Evolutionary conservation across 768 basidiomycete species (phyloP).

Genomic region (Russula olivacea): DNA sequence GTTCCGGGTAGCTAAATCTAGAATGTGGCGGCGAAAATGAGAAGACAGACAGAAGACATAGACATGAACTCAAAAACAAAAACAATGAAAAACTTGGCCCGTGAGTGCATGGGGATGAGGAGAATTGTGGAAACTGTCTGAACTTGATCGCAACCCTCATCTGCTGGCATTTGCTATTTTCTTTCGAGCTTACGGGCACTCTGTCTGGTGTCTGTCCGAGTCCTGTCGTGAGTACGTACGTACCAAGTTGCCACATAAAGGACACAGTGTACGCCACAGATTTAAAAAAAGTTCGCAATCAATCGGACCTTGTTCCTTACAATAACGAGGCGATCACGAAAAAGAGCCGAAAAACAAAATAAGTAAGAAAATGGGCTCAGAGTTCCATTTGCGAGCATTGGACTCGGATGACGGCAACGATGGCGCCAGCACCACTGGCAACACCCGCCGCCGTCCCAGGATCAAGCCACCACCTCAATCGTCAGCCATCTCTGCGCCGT

Average conservation of each 20-base stretch:
- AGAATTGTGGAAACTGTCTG: neutral
- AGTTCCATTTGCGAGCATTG: conserved; percentile 16
- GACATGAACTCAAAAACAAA: neutral
- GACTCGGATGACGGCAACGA: neutral
- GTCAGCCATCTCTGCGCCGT: conserved; percentile 46
- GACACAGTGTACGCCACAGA: neutral
- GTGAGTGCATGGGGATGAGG: too few relatives aligned
- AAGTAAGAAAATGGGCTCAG: neutral
- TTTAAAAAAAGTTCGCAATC: neutral
- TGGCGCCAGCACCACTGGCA: too few relatives aligned
- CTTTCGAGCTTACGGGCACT: neutral
- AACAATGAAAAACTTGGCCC: too few relatives aligned
- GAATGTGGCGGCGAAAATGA: neutral
- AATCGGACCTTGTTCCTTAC: neutral
- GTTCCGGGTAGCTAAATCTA: neutral
- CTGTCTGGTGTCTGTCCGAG: too few relatives aligned
- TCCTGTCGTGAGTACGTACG: neutral
- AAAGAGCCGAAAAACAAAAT: neutral
- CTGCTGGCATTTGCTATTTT: neutral
- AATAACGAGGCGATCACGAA: neutral
- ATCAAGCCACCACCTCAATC: conserved; percentile 46
- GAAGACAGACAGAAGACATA: neutral
- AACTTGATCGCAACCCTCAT: neutral
- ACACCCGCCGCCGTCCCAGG: conserved; percentile 12
- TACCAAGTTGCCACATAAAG: neutral